These are phyloP conservation scores for Backusella liffmaniae DNA, from an alignment of 192 early-diverging fungal species.

Conservation along the genomic window DNA sequence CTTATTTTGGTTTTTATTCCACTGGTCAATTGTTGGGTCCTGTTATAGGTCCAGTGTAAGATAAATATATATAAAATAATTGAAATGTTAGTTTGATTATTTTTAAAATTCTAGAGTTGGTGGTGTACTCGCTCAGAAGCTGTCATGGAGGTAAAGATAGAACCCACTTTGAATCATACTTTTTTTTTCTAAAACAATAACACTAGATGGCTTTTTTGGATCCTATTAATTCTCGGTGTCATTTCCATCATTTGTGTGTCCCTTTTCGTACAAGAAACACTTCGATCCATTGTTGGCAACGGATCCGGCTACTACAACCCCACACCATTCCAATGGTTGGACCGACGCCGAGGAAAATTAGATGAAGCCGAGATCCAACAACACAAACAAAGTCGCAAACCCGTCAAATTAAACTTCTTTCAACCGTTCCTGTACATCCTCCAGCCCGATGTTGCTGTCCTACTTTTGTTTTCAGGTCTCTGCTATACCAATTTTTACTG, in stretches of 20 bases:
- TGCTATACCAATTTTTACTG: background rate
- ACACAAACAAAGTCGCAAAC: background rate
- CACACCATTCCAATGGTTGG: slow-evolving; percentile 21
- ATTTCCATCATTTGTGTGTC: slow-evolving; percentile 29
- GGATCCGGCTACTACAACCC: slow-evolving; percentile 33
- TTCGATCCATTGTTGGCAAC: slow-evolving; percentile 40
- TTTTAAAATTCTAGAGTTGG: slow-evolving; percentile 13
- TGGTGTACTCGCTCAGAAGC: slow-evolving; percentile 19
- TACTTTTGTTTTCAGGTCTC: background rate
- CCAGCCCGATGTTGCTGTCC: background rate
- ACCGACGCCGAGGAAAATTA: slow-evolving; percentile 13
- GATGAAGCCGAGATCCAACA: background rate
- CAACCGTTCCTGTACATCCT: background rate
- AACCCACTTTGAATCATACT: background rate
- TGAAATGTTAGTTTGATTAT: background rate
- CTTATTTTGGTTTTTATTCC: slow-evolving; percentile 8
- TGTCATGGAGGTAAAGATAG: slow-evolving; percentile 25
- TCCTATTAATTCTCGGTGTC: slow-evolving; percentile 21
- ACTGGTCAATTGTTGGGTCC: slow-evolving; percentile 7
- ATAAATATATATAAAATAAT: background rate
- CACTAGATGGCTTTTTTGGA: slow-evolving; percentile 40
- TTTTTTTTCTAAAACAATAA: background rate
- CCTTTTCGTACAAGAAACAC: slow-evolving; percentile 44
- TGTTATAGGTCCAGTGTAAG: slow-evolving; percentile 17
- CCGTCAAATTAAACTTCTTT: background rate